phyloP scores from a whole-genome alignment of 2,329 filamentous ascomycete genomes.

The Pseudocercospora musae region DNA sequence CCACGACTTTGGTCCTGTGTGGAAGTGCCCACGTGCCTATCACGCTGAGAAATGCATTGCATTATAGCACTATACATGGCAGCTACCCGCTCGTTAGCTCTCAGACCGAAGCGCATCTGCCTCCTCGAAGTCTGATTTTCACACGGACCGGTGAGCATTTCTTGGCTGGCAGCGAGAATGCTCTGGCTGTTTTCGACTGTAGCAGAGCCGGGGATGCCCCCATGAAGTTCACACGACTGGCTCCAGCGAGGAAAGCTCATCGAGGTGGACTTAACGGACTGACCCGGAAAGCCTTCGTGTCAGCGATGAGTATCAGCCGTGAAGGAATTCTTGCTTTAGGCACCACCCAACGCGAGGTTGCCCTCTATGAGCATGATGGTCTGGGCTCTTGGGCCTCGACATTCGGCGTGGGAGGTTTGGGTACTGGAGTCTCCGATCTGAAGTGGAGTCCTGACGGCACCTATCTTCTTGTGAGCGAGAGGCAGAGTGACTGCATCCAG shows the following conservation, averaged over 20 bases:
- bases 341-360: conserved; percentile 55
- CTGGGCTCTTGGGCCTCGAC: conserved; percentile 50
- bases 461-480: conserved; percentile 59
- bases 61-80: conserved; percentile 43
- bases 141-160: conserved; percentile 49
- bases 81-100: conserved; percentile 55
- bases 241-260: conserved; percentile 36
- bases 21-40: conserved; percentile 56
- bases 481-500: conserved; percentile 53
- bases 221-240: conserved; percentile 37
- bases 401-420: conserved; percentile 43
- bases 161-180: conserved; percentile 54
- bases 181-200: conserved; percentile 57
- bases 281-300: conserved; percentile 56
- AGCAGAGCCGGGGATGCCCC: conserved; percentile 49
- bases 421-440: conserved; percentile 55
- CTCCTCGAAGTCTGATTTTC: conserved; percentile 56
- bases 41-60: conserved; percentile 54
- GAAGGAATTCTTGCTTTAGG: conserved; percentile 56
- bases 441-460: conserved; percentile 57
- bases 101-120: conserved; percentile 55
- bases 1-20: conserved; percentile 51
- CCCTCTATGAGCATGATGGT: conserved; percentile 52
- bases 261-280: conserved; percentile 41
- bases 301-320: conserved; percentile 48